phyloP scores from a whole-genome alignment of 306 rosid genomes.

The Abrus pulchellus region DNA sequence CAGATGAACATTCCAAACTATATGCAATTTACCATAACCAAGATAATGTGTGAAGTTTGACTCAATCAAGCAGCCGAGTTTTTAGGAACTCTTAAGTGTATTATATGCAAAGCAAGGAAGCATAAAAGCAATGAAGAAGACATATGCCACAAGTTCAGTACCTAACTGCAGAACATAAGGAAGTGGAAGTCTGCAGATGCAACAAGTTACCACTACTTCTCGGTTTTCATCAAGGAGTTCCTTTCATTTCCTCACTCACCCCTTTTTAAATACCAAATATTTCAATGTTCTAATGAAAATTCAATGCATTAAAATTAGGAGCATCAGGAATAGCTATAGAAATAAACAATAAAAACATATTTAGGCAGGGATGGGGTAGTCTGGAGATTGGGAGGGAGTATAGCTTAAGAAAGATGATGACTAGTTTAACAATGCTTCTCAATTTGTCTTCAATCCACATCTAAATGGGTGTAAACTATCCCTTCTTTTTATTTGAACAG shows the following conservation, averaged over 20 bases:
- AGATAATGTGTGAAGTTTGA: background rate
- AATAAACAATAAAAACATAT: background rate
- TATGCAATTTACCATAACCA: background rate
- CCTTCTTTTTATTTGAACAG: background rate
- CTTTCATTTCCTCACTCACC: background rate
- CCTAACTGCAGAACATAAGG: background rate
- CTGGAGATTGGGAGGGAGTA: background rate
- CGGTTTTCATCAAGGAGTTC: background rate
- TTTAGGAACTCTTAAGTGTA: background rate
- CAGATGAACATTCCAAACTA: background rate
- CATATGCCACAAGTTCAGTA: background rate
- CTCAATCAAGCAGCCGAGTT: background rate
- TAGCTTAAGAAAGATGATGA: background rate
- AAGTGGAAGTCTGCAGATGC: background rate
- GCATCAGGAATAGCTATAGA: background rate
- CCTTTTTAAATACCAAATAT: slow-evolving; percentile 6
- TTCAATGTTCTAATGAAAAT: background rate
- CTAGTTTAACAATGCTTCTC: slow-evolving; percentile 17
- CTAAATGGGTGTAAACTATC: slow-evolving; percentile 24
- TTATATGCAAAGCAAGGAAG: background rate
- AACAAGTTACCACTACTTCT: background rate
- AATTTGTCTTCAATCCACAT: background rate
- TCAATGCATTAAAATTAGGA: background rate
- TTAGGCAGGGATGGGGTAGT: background rate
- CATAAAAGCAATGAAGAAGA: background rate